A percentile compares a stretch with the other conserved stretches of the same genome.
Evolutionary conservation across 2,329 filamentous ascomycete species (phyloP).

Genomic region (Trichoderma sp.): DNA sequence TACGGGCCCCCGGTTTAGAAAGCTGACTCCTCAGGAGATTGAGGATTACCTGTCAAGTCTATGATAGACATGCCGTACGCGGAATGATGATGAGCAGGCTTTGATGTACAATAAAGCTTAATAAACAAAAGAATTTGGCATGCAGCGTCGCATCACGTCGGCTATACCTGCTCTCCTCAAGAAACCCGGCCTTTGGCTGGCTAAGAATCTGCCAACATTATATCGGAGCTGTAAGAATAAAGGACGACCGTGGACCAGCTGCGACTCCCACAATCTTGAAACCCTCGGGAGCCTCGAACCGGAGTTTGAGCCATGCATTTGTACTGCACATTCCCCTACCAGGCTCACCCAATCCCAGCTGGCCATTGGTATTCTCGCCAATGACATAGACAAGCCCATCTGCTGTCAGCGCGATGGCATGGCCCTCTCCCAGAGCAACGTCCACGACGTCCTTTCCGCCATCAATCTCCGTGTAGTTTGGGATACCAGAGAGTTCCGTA

Average conservation of each 20-base stretch:
- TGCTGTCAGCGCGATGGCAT: constrained; percentile 58
- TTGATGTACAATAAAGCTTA: constrained; percentile 28
- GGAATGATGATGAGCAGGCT: constrained; percentile 22
- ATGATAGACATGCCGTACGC: constrained; percentile 52
- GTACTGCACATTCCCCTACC: constrained; percentile 23
- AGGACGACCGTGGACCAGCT: constrained; percentile 54
- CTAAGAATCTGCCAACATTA: neutral
- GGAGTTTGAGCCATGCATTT: constrained; percentile 44
- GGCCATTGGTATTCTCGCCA: constrained; percentile 61
- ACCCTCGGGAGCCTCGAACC: constrained; percentile 35
- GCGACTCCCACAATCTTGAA: constrained; percentile 46
- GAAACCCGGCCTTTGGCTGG: too few relatives aligned
- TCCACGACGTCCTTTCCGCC: constrained; percentile 57
- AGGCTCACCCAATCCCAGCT: constrained; percentile 53
- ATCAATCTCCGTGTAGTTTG: constrained; percentile 51
- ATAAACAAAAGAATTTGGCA: constrained; percentile 26
- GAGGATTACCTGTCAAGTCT: constrained; percentile 99
- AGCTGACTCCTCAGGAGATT: constrained; percentile 95
- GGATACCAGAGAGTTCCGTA: constrained; percentile 38
- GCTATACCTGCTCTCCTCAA: neutral
- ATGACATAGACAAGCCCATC: constrained; percentile 56
- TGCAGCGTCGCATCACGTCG: neutral
- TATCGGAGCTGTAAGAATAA: constrained; percentile 46
- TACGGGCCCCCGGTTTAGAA: constrained; percentile 84
- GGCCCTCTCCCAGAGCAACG: constrained; percentile 59